A percentile compares a stretch with the other conserved stretches of the same genome.
Evolutionary conservation across 2,329 filamentous ascomycete species (phyloP).

Genomic region (Botrytis elliptica): DNA sequence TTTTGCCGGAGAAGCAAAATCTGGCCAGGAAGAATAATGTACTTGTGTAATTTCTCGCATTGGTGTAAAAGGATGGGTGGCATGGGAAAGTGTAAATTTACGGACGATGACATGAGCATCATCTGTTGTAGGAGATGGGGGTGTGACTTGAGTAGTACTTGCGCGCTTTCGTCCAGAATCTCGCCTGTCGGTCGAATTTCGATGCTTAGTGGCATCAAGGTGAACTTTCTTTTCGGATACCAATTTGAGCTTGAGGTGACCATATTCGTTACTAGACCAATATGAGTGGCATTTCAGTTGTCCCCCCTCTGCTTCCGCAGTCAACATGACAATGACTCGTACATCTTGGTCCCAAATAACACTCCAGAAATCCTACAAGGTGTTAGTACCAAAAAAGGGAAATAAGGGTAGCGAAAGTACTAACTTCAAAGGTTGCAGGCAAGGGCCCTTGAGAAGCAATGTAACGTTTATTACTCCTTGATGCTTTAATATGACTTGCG

Average conservation of each 20-base stretch:
- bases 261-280: constrained; percentile 80
- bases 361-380: constrained; percentile 86
- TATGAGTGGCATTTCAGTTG: constrained; percentile 95
- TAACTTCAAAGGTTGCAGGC: constrained; percentile 84
- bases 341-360: constrained; percentile 97
- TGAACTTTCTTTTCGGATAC: constrained; percentile 82
- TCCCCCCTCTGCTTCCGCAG: constrained; percentile 88
- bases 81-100: constrained; percentile 80
- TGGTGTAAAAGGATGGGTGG: constrained; percentile 73
- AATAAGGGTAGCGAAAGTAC: constrained; percentile 34
- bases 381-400: constrained; percentile 20
- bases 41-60: constrained; percentile 92
- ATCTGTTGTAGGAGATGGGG: constrained; percentile 47
- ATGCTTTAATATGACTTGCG: constrained; percentile 79
- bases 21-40: constrained; percentile 95
- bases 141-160: constrained; percentile 49
- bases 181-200: constrained; percentile 42
- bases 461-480: constrained; percentile 84
- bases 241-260: constrained; percentile 69
- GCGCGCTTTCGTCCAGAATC: constrained; percentile 51
- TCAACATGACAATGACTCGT: constrained; percentile 93
- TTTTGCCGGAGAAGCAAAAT: constrained; percentile 90
- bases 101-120: constrained; percentile 77
- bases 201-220: constrained; percentile 59
- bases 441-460: constrained; percentile 95